A percentile compares a stretch with the other conserved stretches of the same genome.
Conservation (phyloP, 139 green algal genomes). For the Asterochloris sp. region DNA sequence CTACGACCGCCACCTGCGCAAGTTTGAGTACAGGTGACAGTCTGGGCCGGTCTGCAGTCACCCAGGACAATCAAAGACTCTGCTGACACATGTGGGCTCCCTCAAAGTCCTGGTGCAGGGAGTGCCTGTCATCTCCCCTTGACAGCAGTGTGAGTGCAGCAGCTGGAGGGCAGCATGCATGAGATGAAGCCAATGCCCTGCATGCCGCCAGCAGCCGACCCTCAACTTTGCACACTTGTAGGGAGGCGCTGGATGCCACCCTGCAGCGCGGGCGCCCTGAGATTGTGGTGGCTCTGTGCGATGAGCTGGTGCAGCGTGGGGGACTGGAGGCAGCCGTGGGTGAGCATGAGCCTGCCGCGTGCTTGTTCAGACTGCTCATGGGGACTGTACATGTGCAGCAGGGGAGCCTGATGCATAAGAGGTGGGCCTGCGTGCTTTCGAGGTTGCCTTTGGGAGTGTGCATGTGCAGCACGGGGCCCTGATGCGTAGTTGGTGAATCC, state of each 20-base stretch:
- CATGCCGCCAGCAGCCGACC: no score
- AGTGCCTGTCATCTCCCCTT: no score
- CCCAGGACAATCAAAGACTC: no score
- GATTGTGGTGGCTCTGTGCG: conserved; percentile 76
- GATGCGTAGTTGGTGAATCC: no score
- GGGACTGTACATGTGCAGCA: neutral
- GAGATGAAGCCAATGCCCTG: no score
- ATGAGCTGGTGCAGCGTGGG: conserved; percentile 69
- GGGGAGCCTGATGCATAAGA: neutral
- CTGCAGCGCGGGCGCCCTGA: conserved; percentile 53
- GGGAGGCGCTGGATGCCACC: conserved; percentile 78
- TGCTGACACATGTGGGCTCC: no score
- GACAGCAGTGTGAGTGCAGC: no score
- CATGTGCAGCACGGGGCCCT: neutral
- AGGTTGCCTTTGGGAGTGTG: neutral
- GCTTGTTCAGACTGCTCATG: neutral
- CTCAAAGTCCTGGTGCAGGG: no score
- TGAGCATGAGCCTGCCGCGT: neutral
- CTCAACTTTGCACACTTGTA: conserved; percentile 37
- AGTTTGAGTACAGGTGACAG: conserved; percentile 43
- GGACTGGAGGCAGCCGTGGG: conserved; percentile 62
- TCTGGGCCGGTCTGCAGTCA: no score
- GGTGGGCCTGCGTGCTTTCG: neutral
- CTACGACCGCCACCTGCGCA: conserved; percentile 70
- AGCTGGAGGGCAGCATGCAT: no score